phyloP scores from a whole-genome alignment of 164 flowering plant genomes.

The Vitis amurensis region DNA sequence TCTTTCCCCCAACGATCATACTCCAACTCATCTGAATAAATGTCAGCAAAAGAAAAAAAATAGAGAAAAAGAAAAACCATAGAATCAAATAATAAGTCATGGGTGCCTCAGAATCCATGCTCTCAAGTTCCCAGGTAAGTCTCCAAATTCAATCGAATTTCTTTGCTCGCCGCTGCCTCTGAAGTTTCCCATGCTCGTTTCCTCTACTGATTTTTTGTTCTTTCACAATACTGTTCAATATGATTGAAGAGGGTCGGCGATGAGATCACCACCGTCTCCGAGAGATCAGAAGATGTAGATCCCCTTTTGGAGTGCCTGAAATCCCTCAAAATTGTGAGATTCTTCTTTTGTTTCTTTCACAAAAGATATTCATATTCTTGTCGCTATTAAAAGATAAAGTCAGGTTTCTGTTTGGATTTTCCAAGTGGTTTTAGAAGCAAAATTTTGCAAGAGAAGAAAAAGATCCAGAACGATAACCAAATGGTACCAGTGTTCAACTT shows the following conservation, averaged over 20 bases:
- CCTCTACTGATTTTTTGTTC: background rate
- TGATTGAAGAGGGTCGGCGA: conserved; percentile 34
- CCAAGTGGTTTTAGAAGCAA: too few relatives aligned
- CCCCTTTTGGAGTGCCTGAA: conserved; percentile 71
- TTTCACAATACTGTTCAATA: background rate
- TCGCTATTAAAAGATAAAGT: too few relatives aligned
- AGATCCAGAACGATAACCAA: too few relatives aligned
- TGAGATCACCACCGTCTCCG: conserved; percentile 76
- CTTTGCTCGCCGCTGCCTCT: background rate
- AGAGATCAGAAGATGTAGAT: conserved; percentile 55
- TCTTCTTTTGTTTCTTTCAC: background rate
- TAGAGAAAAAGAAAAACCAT: too few relatives aligned
- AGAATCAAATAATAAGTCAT: conserved; percentile 15
- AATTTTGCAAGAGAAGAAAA: too few relatives aligned
- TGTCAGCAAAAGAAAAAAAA: too few relatives aligned
- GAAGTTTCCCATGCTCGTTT: background rate
- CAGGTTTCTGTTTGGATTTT: too few relatives aligned
- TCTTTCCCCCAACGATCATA: too few relatives aligned
- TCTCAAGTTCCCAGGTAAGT: conserved; percentile 38
- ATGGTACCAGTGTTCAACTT: background rate
- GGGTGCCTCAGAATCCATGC: conserved; percentile 67
- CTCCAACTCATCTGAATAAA: too few relatives aligned
- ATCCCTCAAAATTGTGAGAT: conserved; percentile 70
- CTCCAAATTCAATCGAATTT: background rate
- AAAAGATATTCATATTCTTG: too few relatives aligned